Conservation (phyloP, 805 yeast genomes). For the Candida boleticola region DNA sequence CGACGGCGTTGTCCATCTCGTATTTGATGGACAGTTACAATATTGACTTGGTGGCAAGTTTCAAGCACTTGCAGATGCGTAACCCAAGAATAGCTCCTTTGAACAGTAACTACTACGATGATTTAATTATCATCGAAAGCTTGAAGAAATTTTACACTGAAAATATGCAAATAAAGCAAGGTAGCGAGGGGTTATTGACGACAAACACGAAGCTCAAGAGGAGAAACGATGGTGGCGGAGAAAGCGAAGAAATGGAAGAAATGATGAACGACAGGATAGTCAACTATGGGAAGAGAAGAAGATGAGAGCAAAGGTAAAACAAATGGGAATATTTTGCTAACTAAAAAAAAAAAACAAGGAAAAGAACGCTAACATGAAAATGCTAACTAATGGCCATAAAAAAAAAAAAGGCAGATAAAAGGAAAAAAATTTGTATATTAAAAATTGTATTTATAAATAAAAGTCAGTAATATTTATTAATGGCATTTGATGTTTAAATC, state of each 20-base stretch:
- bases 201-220: conserved; percentile 30
- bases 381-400: too few relatives aligned
- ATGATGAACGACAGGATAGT: conserved; percentile 10
- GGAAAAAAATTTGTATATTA: too few relatives aligned
- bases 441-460: too few relatives aligned
- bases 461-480: too few relatives aligned
- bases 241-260: too few relatives aligned
- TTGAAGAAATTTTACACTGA: conserved; percentile 37
- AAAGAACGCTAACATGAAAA: too few relatives aligned
- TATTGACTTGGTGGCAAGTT: conserved; percentile 30
- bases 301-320: conserved; percentile 4
- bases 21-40: conserved; percentile 41
- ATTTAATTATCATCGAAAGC: conserved; percentile 36
- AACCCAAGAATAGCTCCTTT: conserved; percentile 19
- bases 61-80: conserved; percentile 18
- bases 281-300: conserved; percentile 6
- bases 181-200: conserved; percentile 22
- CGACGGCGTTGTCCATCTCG: conserved; percentile 34
- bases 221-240: conserved; percentile 16
- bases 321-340: conserved; percentile 4
- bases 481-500: too few relatives aligned
- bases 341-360: too few relatives aligned
- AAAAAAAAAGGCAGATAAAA: neutral
- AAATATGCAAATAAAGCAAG: conserved; percentile 28
- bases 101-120: conserved; percentile 36